Conservation (phyloP, 1,284 basidiomycete genomes). For the Fomitopsis pinicola region DNA sequence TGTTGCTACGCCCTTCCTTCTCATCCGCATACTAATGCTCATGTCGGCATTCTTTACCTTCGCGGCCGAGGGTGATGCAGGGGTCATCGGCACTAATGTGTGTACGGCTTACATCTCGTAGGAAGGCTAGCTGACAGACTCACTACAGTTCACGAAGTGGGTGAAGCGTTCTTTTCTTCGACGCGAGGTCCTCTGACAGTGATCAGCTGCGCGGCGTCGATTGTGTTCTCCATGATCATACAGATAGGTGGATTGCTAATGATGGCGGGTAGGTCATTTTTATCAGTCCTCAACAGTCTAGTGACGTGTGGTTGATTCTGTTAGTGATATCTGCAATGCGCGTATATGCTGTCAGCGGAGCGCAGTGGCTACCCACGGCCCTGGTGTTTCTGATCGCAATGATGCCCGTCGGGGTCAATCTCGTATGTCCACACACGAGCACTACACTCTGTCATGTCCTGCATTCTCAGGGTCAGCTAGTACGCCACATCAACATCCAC, state of each 20-base stretch:
- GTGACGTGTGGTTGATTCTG: no score
- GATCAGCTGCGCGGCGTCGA: no score
- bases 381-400: not conserved
- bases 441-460: not conserved
- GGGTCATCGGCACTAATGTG: no score
- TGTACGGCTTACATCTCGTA: no score
- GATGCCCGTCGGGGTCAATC: not conserved
- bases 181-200: no score
- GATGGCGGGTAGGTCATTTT: not conserved
- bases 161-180: no score
- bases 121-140: no score
- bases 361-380: not conserved
- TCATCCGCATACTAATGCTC: not conserved
- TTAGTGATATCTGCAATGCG: not conserved
- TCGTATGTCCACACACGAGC: not conserved
- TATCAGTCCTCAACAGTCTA: not conserved
- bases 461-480: not conserved
- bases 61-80: no score
- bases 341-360: not conserved
- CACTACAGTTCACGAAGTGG: no score
- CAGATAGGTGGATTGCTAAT: not conserved
- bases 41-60: not conserved
- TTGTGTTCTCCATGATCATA: no score
- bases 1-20: not conserved
- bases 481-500: not conserved